phyloP scores from a whole-genome alignment of 2,329 filamentous ascomycete genomes.

The Aureobasidium vineae region DNA sequence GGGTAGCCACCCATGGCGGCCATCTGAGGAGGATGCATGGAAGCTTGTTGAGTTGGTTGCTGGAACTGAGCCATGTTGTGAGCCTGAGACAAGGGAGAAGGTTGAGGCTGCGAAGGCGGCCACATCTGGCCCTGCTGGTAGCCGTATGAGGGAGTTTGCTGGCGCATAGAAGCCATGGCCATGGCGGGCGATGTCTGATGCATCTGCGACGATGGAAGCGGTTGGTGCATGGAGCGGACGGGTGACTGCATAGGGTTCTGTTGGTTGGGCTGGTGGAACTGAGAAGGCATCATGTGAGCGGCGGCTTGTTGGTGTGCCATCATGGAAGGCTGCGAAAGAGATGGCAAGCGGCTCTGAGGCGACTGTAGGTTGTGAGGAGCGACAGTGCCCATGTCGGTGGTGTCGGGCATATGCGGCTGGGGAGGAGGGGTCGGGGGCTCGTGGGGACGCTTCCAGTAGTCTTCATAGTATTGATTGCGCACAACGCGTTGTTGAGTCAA shows the following conservation, averaged over 20 bases:
- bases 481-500: conserved; percentile 77
- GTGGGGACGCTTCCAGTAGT: conserved; percentile 78
- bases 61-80: conserved; percentile 49
- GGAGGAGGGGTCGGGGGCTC: conserved; percentile 64
- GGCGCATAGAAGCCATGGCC: conserved; percentile 42
- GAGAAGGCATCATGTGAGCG: conserved; percentile 26
- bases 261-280: conserved; percentile 53
- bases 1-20: conserved; percentile 46
- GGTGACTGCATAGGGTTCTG: conserved; percentile 73
- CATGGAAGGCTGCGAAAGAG: conserved; percentile 21
- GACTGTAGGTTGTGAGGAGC: conserved; percentile 49
- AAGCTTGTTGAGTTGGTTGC: conserved; percentile 47
- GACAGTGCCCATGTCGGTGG: conserved; percentile 42
- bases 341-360: conserved; percentile 38
- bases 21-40: conserved; percentile 52
- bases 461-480: conserved; percentile 75
- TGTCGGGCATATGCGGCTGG: conserved; percentile 43
- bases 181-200: conserved; percentile 63
- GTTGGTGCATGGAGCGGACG: conserved; percentile 66
- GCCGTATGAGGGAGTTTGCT: conserved; percentile 47
- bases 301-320: conserved; percentile 26
- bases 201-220: conserved; percentile 55
- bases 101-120: conserved; percentile 49
- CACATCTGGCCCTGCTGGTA: conserved; percentile 51
- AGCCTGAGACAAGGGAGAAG: conserved; percentile 48